A percentile compares a stretch with the other conserved stretches of the same genome.
Evolutionary conservation across 345 rosid species (phyloP).

Genomic region (Cardamine occulta): DNA sequence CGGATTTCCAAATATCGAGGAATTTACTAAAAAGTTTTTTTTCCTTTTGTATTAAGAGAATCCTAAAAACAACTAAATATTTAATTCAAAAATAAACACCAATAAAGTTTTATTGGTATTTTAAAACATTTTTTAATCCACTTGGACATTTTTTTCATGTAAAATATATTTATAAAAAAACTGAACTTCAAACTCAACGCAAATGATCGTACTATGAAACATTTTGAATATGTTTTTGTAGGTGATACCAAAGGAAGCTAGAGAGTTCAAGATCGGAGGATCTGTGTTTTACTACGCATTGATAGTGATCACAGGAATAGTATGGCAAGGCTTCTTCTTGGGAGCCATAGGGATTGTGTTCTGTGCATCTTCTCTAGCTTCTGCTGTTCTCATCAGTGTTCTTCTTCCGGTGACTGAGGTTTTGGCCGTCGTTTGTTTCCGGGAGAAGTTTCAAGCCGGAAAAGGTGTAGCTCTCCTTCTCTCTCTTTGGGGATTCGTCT

Average conservation of each 20-base stretch:
- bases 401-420: constrained; percentile 66
- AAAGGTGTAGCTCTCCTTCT: constrained; percentile 71
- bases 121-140: neutral
- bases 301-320: constrained; percentile 44
- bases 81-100: neutral
- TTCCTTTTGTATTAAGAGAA: neutral
- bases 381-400: constrained; percentile 54
- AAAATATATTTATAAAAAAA: too few relatives aligned
- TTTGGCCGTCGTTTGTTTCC: constrained; percentile 64
- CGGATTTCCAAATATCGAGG: neutral
- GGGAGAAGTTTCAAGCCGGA: constrained; percentile 66
- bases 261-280: constrained; percentile 53
- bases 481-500: constrained; percentile 74
- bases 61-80: neutral
- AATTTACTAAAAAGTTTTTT: neutral
- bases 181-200: neutral
- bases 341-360: constrained; percentile 67
- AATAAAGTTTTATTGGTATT: neutral
- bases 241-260: constrained; percentile 72
- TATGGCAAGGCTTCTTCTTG: constrained; percentile 60
- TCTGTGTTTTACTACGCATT: constrained; percentile 50
- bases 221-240: neutral
- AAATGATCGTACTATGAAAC: neutral
- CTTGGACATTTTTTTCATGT: neutral
- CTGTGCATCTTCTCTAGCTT: constrained; percentile 60